Evolutionary conservation across 2,329 filamentous ascomycete species (phyloP).

Genomic region (Ustulina deusta): DNA sequence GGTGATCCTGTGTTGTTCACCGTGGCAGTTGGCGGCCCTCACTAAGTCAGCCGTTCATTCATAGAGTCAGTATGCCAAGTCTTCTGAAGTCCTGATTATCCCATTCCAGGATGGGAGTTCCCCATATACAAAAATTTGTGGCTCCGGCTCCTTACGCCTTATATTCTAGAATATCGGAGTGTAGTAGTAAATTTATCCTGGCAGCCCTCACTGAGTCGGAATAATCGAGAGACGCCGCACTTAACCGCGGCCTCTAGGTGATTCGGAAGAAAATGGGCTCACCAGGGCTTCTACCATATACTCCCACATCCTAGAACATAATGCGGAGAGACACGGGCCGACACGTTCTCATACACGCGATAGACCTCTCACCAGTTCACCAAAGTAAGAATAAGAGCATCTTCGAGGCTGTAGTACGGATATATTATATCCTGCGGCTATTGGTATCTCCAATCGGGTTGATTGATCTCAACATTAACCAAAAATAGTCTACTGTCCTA

Average conservation of each 20-base stretch:
- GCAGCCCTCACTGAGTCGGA: neutral
- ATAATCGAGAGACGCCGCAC: neutral
- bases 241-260: neutral
- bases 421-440: conserved; percentile 10
- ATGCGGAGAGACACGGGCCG: too few species aligned
- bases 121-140: neutral
- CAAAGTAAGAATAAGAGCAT: neutral
- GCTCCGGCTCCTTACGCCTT: neutral
- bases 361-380: neutral
- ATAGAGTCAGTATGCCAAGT: neutral
- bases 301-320: neutral
- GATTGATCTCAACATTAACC: conserved; percentile 12
- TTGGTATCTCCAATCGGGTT: conserved; percentile 4
- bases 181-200: neutral
- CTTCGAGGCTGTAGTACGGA: neutral
- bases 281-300: too few species aligned
- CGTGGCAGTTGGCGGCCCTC: conserved; percentile 62
- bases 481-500: conserved; percentile 3
- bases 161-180: neutral
- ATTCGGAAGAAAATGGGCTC: neutral
- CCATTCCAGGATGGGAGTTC: neutral
- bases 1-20: conserved; percentile 62
- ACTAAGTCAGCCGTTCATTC: neutral
- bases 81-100: neutral
- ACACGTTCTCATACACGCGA: neutral